Evolutionary conservation across 768 basidiomycete species (phyloP), one percentile per base, ranked within the genome.

Genomic region (Suillus paluster): DNA sequence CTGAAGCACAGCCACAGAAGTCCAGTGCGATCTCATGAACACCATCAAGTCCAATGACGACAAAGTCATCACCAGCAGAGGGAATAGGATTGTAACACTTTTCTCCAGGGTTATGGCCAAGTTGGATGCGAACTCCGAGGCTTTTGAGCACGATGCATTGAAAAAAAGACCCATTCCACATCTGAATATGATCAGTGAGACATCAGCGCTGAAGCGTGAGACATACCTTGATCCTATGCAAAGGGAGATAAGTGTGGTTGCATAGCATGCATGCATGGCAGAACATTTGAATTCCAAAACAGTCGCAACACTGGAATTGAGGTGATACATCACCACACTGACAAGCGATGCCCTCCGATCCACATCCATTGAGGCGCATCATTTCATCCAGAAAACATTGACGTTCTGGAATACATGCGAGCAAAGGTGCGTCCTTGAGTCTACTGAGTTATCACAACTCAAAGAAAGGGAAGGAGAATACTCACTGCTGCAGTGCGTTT

Each of bases 1-100:
- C 58, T 1, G 15, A 49, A n/a, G 65, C 62, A 36, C 72, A 72
- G 0, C 58, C 57, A 21, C 72, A 73, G 50, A 67, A 73, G 27
- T 64, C 60, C 7, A 72, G 38, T 34, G 33, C 45, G 11, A 73
- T 65, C 0, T 33, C 42, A 57, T 73, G 70, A 44, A 73, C 63
- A 23, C 67, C 60, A 38, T 62, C 58, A 23, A 45, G 8, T 17
- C 64, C 36, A 15, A 72, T 46, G 14, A 72, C 50, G 1, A 64
- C 44, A 36, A 73, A 69, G 11, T 63, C 50, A 6, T 67, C 52
- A 4, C 46, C 49, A 11, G 34, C 15, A 0, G 39, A 42, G 15
- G 46, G 34, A 10, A 4, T 5, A 27, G 59, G 58, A 8, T 33
- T 39, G 12, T 54, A 48, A 45, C 66, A 68, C 8, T 21, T 27